A percentile compares a stretch with the other conserved stretches of the same genome.
These are phyloP conservation scores for Geosmithia morbida DNA, from an alignment of 2,329 filamentous ascomycete species.

Conservation along the genomic window DNA sequence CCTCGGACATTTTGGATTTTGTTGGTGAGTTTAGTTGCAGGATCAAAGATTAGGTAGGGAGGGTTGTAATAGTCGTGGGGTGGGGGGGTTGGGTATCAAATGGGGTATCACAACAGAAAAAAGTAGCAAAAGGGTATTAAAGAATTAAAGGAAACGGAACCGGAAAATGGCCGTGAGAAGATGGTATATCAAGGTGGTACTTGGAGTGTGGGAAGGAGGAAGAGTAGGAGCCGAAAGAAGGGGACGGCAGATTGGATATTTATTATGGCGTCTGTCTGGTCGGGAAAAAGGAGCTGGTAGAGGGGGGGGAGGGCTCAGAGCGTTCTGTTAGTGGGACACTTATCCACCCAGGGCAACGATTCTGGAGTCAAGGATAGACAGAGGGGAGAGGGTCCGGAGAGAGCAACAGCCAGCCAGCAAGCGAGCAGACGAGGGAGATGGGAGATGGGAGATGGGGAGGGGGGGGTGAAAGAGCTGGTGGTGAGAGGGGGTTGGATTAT, in stretches of 20 bases:
- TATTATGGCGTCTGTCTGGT: not conserved
- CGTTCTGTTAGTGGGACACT: not conserved
- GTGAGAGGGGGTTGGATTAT: too few species aligned
- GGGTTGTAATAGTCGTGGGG: not conserved
- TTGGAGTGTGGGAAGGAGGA: not conserved
- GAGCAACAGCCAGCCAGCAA: not conserved
- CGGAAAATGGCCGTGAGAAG: constrained; percentile 9
- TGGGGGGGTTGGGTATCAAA: constrained; percentile 4
- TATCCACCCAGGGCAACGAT: not conserved
- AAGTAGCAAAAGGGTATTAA: constrained; percentile 12
- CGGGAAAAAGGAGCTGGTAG: not conserved
- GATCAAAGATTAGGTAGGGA: constrained; percentile 14
- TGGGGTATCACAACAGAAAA: constrained; percentile 13
- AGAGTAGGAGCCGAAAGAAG: constrained; percentile 2
- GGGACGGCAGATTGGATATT: constrained; percentile 2
- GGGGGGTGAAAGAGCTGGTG: too few species aligned
- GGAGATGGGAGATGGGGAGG: too few species aligned
- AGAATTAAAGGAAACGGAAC: constrained; percentile 12
- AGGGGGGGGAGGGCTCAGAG: not conserved
- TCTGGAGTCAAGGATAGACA: too few species aligned
- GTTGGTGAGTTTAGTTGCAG: constrained; percentile 15
- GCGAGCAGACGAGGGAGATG: too few species aligned
- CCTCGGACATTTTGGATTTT: constrained; percentile 54
- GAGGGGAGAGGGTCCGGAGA: not conserved
- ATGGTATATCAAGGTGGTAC: constrained; percentile 9